phyloP scores from a whole-genome alignment of 306 rosid species.

The Carpinus fangiana region DNA sequence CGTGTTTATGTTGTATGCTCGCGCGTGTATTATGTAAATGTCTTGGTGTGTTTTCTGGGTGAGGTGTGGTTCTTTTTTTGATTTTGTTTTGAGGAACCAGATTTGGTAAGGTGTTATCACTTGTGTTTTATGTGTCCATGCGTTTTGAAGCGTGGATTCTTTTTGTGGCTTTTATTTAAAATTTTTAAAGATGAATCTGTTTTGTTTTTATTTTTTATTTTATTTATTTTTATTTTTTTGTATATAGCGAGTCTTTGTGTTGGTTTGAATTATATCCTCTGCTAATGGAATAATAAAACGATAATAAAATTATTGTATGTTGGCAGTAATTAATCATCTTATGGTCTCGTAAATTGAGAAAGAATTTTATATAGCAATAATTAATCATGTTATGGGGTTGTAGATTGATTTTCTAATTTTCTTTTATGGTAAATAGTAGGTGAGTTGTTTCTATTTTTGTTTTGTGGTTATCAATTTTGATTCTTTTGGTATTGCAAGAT shows the following conservation, averaged over 20 bases:
- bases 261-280: background rate
- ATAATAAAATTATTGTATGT: too few species aligned
- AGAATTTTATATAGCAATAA: background rate
- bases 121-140: background rate
- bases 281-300: background rate
- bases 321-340: background rate
- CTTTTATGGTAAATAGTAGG: background rate
- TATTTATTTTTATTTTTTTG: too few species aligned
- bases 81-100: background rate
- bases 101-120: background rate
- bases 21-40: background rate
- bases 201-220: too few species aligned
- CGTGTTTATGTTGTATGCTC: background rate
- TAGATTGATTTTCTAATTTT: background rate
- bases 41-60: background rate
- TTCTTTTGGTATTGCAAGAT: background rate
- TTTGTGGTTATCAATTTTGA: background rate
- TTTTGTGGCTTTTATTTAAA: background rate
- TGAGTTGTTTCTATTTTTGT: background rate
- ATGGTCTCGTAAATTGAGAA: background rate
- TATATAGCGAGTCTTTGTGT: too few species aligned
- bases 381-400: background rate
- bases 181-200: background rate
- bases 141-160: background rate
- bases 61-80: background rate